phyloP scores from a whole-genome alignment of 805 yeast species.

The Myxozyma vanderwaltii region DNA sequence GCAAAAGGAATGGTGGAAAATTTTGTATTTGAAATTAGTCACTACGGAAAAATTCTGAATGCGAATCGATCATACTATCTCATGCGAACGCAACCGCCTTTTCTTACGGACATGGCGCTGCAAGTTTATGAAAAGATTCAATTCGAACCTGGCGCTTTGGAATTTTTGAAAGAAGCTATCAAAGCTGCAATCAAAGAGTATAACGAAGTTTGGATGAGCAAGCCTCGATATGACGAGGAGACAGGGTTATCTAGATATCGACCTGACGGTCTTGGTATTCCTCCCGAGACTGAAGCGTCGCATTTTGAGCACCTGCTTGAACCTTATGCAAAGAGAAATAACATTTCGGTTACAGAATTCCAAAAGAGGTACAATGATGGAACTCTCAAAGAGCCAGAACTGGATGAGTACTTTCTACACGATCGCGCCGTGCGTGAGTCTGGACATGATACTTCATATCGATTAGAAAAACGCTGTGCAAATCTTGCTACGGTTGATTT shows the following conservation, averaged over 20 bases:
- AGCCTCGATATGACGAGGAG: constrained; percentile 69
- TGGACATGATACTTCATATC: constrained; percentile 92
- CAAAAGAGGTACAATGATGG: constrained; percentile 69
- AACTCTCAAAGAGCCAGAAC: constrained; percentile 67
- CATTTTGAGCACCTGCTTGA: constrained; percentile 75
- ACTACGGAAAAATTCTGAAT: constrained; percentile 89
- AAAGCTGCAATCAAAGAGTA: constrained; percentile 87
- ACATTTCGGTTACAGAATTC: constrained; percentile 61
- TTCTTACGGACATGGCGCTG: constrained; percentile 87
- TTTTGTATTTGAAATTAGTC: constrained; percentile 82
- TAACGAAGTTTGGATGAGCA: constrained; percentile 70
- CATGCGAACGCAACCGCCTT: constrained; percentile 95
- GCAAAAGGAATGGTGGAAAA: constrained; percentile 91
- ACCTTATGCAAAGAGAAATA: constrained; percentile 68
- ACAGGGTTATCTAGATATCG: constrained; percentile 88
- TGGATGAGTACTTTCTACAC: constrained; percentile 85
- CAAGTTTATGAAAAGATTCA: constrained; percentile 61
- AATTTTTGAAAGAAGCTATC: constrained; percentile 65
- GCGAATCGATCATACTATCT: constrained; percentile 92
- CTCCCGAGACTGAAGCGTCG: constrained; percentile 92
- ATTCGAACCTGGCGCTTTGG: constrained; percentile 47
- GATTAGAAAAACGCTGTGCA: constrained; percentile 89
- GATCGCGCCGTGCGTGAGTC: constrained; percentile 95
- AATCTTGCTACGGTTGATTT: constrained; percentile 87
- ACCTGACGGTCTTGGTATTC: constrained; percentile 90